Conservation (phyloP, 495 filamentous ascomycete genomes). For the Articulospora tetracladia region DNA sequence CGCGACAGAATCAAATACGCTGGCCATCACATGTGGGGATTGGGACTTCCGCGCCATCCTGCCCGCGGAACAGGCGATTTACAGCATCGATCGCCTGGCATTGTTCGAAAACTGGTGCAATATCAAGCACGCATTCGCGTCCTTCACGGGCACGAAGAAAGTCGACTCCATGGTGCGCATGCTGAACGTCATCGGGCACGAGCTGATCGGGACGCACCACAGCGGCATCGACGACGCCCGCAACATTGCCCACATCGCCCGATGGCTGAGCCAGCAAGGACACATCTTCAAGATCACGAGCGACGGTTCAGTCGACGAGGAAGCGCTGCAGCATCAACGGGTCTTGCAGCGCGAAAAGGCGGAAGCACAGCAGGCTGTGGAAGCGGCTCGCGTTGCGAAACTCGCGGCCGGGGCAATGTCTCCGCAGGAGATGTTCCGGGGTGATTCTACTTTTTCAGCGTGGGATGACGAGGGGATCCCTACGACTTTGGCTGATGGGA, state of each 20-base stretch:
- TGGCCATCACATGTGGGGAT: slow-evolving; percentile 1
- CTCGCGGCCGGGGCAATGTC: neutral
- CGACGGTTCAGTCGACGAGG: slow-evolving; percentile 2
- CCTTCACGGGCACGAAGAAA: slow-evolving; percentile 1
- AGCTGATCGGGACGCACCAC: slow-evolving; percentile 1
- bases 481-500: neutral
- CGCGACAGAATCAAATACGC: neutral
- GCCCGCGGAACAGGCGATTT: neutral
- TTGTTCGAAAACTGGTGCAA: slow-evolving; percentile 6
- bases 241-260: neutral
- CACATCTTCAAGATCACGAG: slow-evolving; percentile 3
- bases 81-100: neutral
- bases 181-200: slow-evolving; percentile 2
- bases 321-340: neutral
- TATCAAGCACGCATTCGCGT: slow-evolving; percentile 3
- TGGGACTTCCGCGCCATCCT: slow-evolving; percentile 3
- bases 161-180: slow-evolving; percentile 3
- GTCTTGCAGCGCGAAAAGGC: neutral
- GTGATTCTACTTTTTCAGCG: neutral
- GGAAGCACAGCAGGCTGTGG: neutral
- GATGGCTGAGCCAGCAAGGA: neutral
- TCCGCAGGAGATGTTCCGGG: neutral
- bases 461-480: slow-evolving; percentile 3
- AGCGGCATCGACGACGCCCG: slow-evolving; percentile 1
- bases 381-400: neutral